phyloP scores from a whole-genome alignment of 2,329 filamentous ascomycete genomes.

The Fusarium burgessii region DNA sequence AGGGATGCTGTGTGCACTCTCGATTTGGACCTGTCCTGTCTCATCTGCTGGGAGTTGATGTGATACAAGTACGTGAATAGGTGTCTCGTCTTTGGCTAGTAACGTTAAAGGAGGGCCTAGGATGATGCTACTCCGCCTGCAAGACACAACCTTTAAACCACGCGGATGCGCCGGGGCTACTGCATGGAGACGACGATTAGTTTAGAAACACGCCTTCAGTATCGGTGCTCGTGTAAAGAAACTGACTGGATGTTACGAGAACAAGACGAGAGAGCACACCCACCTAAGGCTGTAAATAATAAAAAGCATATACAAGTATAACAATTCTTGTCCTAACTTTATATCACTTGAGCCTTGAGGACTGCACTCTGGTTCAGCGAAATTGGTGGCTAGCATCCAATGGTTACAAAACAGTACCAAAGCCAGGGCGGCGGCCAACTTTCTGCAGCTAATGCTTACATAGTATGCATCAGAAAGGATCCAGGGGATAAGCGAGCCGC shows the following conservation, averaged over 20 bases:
- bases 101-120: constrained; percentile 14
- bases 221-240: constrained; percentile 6
- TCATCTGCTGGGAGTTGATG: constrained; percentile 27
- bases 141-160: constrained; percentile 43
- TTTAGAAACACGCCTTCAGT: constrained; percentile 32
- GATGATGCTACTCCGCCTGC: constrained; percentile 31
- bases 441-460: constrained; percentile 33
- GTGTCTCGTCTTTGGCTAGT: constrained; percentile 6
- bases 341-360: too few species aligned
- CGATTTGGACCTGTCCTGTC: constrained; percentile 22
- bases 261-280: not conserved
- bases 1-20: constrained; percentile 19
- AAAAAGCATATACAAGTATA: too few species aligned
- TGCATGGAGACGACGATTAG: constrained; percentile 43
- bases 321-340: too few species aligned
- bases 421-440: constrained; percentile 35
- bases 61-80: constrained; percentile 37
- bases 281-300: too few species aligned
- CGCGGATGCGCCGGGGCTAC: constrained; percentile 41
- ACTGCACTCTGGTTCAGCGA: constrained; percentile 6
- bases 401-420: not conserved
- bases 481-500: constrained; percentile 24
- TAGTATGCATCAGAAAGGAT: constrained; percentile 28
- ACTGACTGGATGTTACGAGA: not conserved
- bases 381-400: not conserved